A percentile compares a stretch with the other conserved stretches of the same genome.
Evolutionary conservation across 1,284 basidiomycete genomes (phyloP).

Genomic region (Wallemia hederae): DNA sequence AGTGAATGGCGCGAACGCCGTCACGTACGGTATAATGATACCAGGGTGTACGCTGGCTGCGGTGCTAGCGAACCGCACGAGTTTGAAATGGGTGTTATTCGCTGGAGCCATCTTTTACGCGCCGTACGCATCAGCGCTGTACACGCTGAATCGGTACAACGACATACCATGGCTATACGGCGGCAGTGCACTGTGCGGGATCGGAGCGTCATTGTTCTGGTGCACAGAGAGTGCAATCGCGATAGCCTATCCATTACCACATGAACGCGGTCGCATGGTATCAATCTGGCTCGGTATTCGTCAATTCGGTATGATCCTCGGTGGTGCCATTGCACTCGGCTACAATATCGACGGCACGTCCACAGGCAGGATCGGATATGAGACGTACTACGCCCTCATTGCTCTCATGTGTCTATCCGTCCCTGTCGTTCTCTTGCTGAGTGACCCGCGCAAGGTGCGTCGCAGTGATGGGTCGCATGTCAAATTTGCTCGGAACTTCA

Average conservation of each 20-base stretch:
- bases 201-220: constrained; percentile 15
- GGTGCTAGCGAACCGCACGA: constrained; percentile 10
- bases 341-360: constrained; percentile 12
- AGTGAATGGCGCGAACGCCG: constrained; percentile 16
- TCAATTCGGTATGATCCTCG: constrained; percentile 11
- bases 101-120: constrained; percentile 11
- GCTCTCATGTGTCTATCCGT: constrained; percentile 15
- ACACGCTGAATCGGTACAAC: constrained; percentile 9
- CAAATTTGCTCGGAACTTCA: constrained; percentile 8
- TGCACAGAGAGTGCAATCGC: constrained; percentile 11
- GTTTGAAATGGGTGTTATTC: constrained; percentile 11
- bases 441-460: constrained; percentile 11
- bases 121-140: constrained; percentile 11
- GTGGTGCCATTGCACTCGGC: constrained; percentile 16
- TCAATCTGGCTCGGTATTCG: constrained; percentile 5
- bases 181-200: constrained; percentile 16
- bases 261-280: constrained; percentile 2
- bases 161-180: constrained; percentile 10
- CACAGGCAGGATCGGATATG: constrained; percentile 13
- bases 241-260: constrained; percentile 5
- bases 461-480: constrained; percentile 15
- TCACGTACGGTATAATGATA: constrained; percentile 11
- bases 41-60: neutral
- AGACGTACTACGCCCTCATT: constrained; percentile 18
- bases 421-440: constrained; percentile 12